Percentiles rank a stretch among this genome's conserved stretches.
phyloP scores from a whole-genome alignment of 805 yeast genomes.

The Saturnispora galanensis region DNA sequence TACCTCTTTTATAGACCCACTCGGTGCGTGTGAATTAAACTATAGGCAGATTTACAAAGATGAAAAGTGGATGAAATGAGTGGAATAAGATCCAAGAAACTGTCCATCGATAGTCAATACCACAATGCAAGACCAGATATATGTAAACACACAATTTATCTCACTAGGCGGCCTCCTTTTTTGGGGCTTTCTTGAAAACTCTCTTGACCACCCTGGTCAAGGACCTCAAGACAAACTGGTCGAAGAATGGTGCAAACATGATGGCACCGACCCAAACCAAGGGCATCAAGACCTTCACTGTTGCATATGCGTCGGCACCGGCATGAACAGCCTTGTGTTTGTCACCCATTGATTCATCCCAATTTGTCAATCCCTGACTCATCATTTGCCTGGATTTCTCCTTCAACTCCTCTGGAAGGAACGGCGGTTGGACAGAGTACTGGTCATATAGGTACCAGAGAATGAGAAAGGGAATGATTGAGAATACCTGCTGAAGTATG shows the following conservation, averaged over 20 bases:
- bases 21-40: neutral
- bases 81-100: neutral
- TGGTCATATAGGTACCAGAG: conserved; percentile 43
- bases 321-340: conserved; percentile 21
- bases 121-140: too few species aligned
- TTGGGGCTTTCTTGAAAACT: conserved; percentile 12
- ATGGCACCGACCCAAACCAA: conserved; percentile 25
- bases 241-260: conserved; percentile 28
- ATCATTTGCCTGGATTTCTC: conserved; percentile 24
- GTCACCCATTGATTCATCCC: conserved; percentile 12
- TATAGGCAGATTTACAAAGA: neutral
- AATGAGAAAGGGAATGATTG: conserved; percentile 41
- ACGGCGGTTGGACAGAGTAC: conserved; percentile 32
- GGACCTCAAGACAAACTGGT: conserved; percentile 25
- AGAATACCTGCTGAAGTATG: conserved; percentile 43
- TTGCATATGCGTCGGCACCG: conserved; percentile 30
- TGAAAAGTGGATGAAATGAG: neutral
- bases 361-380: conserved; percentile 10
- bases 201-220: conserved; percentile 17
- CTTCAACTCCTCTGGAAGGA: conserved; percentile 40
- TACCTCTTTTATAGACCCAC: neutral
- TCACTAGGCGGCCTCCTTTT: neutral
- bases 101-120: too few species aligned
- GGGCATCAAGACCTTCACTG: conserved; percentile 21
- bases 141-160: too few species aligned